phyloP scores from a whole-genome alignment of 2,329 filamentous ascomycete genomes.

The Emmonsia crescens region DNA sequence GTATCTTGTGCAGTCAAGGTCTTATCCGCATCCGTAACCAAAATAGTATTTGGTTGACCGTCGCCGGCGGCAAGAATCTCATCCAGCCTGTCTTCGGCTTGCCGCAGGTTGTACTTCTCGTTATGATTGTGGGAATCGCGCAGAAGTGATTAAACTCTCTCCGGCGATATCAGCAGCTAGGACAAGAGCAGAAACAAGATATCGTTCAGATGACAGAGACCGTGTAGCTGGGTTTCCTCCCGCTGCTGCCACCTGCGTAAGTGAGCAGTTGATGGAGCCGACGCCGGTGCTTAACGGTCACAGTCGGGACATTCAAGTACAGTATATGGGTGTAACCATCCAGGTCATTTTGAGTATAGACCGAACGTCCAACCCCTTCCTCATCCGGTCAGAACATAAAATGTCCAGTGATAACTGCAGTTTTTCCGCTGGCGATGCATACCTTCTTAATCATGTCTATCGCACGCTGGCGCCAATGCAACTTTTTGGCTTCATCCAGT shows the following conservation, averaged over 20 bases:
- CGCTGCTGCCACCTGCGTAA: conserved; percentile 39
- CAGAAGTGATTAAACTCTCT: conserved; percentile 21
- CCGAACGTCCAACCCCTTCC: conserved; percentile 16
- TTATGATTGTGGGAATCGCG: conserved; percentile 31
- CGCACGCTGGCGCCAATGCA: conserved; percentile 32
- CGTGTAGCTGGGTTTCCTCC: conserved; percentile 36
- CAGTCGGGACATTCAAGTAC: conserved; percentile 38
- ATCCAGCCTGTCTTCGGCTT: conserved; percentile 26
- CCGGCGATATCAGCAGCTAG: neutral
- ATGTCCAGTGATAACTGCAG: conserved; percentile 45
- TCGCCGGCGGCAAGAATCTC: conserved; percentile 16
- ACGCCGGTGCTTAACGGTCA: conserved; percentile 29
- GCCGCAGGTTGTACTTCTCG: conserved; percentile 30
- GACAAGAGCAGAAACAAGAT: conserved; percentile 38
- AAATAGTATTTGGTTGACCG: conserved; percentile 30
- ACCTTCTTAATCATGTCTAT: conserved; percentile 36
- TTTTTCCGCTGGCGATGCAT: conserved; percentile 24
- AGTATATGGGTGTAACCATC: conserved; percentile 47
- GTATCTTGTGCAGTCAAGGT: conserved; percentile 45
- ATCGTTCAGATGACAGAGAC: conserved; percentile 34
- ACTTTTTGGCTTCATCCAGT: conserved; percentile 28
- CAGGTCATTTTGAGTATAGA: conserved; percentile 39
- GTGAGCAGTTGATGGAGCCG: conserved; percentile 24
- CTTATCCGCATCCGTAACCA: conserved; percentile 50
- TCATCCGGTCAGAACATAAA: conserved; percentile 42